Evolutionary conservation across 176 grass and related monocot species (phyloP).

Genomic region (Elaeis guineensis): DNA sequence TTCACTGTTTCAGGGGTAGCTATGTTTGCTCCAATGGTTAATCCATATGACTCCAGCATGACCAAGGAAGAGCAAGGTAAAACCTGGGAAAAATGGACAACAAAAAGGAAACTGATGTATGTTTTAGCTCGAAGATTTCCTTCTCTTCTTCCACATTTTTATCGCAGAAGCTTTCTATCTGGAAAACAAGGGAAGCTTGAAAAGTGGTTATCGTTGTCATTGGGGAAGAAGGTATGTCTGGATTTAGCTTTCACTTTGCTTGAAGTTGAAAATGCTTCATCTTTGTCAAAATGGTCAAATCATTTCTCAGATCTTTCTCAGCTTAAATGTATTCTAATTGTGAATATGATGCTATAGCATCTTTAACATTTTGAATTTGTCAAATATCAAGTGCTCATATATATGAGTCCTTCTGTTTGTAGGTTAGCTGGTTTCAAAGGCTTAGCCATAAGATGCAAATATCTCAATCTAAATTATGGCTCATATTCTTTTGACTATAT

Average conservation of each 20-base stretch:
- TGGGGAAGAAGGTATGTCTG: constrained; percentile 64
- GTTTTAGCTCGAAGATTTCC: constrained; percentile 90
- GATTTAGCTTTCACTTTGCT: not conserved
- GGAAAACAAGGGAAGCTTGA: constrained; percentile 62
- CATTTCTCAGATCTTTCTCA: no score
- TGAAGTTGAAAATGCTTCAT: not conserved
- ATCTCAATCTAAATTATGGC: no score
- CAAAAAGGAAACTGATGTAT: constrained; percentile 79
- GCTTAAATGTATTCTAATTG: no score
- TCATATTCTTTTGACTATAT: no score
- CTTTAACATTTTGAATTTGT: no score
- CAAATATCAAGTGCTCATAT: no score
- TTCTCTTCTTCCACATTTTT: constrained; percentile 63
- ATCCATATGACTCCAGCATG: constrained; percentile 87
- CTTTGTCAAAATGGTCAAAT: no score
- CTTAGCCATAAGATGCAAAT: no score
- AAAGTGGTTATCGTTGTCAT: constrained; percentile 70
- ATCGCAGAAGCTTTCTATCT: constrained; percentile 73
- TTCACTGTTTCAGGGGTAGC: constrained; percentile 52
- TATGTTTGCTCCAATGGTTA: constrained; percentile 86
- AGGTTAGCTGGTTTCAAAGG: no score
- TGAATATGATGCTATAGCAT: no score
- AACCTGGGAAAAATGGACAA: constrained; percentile 76
- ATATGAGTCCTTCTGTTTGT: no score
- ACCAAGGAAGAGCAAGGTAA: constrained; percentile 79